Conservation (phyloP, 2,329 filamentous ascomycete genomes). For the Aspergillus neotritici region DNA sequence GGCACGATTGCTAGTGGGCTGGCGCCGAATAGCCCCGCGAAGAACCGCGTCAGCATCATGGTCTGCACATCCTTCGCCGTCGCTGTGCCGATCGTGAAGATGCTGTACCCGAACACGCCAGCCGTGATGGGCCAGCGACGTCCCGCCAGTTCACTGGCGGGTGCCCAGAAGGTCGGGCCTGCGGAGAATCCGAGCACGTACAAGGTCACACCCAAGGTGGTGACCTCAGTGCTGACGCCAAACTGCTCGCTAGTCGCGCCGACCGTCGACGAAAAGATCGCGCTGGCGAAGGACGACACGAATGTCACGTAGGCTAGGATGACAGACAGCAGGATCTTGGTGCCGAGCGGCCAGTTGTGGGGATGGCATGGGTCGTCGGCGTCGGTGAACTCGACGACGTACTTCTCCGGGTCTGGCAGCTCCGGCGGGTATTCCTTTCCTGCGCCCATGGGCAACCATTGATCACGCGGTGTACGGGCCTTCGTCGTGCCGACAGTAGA, state of each 20-base stretch:
- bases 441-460: slow-evolving; percentile 24
- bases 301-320: slow-evolving; percentile 44
- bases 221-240: slow-evolving; percentile 39
- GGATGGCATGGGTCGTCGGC: slow-evolving; percentile 48
- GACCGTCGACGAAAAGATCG: slow-evolving; percentile 65
- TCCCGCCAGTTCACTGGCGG: slow-evolving; percentile 56
- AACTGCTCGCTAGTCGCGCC: slow-evolving; percentile 46
- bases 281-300: slow-evolving; percentile 47
- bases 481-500: slow-evolving; percentile 23
- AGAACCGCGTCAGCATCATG: slow-evolving; percentile 43
- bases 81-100: slow-evolving; percentile 44
- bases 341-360: slow-evolving; percentile 44
- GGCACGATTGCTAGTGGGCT: slow-evolving; percentile 41
- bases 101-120: slow-evolving; percentile 36
- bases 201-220: slow-evolving; percentile 43
- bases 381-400: slow-evolving; percentile 52
- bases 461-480: slow-evolving; percentile 13
- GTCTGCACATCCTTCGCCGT: slow-evolving; percentile 37
- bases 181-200: slow-evolving; percentile 50
- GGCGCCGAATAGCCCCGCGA: slow-evolving; percentile 42
- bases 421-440: slow-evolving; percentile 31
- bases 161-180: slow-evolving; percentile 59
- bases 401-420: slow-evolving; percentile 48
- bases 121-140: slow-evolving; percentile 48
- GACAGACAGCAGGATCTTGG: slow-evolving; percentile 11